phyloP scores from a whole-genome alignment of 2,329 filamentous ascomycete species.

The Didymella exigua region DNA sequence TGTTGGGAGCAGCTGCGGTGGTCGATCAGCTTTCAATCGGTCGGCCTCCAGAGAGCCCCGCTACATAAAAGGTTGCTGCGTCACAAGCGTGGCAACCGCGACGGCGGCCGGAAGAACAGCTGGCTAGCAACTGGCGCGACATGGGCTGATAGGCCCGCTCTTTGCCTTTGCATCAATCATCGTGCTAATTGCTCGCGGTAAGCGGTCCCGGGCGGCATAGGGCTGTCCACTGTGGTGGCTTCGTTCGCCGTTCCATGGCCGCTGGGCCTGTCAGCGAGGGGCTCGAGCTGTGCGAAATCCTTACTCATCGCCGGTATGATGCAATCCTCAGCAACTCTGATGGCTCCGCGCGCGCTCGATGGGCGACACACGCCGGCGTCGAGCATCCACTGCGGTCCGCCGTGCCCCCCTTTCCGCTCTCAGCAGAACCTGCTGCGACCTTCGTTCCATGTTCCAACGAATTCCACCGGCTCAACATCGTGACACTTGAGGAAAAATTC shows the following conservation, averaged over 20 bases:
- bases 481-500: conserved; percentile 18
- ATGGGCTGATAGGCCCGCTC: conserved; percentile 25
- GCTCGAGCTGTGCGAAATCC: conserved; percentile 8
- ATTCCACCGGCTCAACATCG: conserved; percentile 21
- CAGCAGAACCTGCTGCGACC: conserved; percentile 9
- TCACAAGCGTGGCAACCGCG: conserved; percentile 42
- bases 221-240: conserved; percentile 15
- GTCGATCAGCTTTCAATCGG: conserved; percentile 30
- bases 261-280: conserved; percentile 9
- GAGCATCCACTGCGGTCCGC: conserved; percentile 15
- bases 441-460: conserved; percentile 12
- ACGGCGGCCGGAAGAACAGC: conserved; percentile 30
- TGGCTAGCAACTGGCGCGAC: conserved; percentile 17
- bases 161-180: conserved; percentile 37
- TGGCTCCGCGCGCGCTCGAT: conserved; percentile 9
- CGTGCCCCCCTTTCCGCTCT: conserved; percentile 16
- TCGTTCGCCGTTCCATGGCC: conserved; percentile 18
- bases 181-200: conserved; percentile 23
- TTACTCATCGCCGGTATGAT: conserved; percentile 19
- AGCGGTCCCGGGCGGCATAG: conserved; percentile 24
- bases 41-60: conserved; percentile 29
- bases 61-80: conserved; percentile 36
- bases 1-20: conserved; percentile 30
- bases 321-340: conserved; percentile 14
- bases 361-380: conserved; percentile 15